Evolutionary conservation across 129 eudicot genomes (phyloP), one percentile per base, ranked within the genome.

Genomic region (Flaveria trinervia): DNA sequence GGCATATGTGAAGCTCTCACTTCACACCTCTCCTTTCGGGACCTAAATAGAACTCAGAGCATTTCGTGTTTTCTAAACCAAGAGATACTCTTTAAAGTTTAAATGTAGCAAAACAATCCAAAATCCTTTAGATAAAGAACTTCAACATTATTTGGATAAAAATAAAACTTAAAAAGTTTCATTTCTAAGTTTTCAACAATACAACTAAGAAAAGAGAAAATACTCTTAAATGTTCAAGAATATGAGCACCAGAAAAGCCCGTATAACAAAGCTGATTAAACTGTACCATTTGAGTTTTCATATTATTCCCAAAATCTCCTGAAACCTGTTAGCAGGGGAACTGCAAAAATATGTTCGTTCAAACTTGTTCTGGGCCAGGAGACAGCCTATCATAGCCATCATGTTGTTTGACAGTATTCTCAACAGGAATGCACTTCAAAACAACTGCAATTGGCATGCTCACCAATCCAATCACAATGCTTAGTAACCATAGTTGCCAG

Each of bases 371-470:
- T 5, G 72, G 79, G 36, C 85, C 82, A 43, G 50, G 44, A 0
- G 96, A 79, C 22, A 93, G 83, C 10, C 17, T 43, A 22, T 85
- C 91, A 67, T 93, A 90, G 9, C 86, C 98, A 62, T 86, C 91
- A 22, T 88, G 91, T 36, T 88, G 97, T 50, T 51, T 74, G 61
- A 67, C 30, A 2, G 20, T 49, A 16, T 50, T 70, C 54, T 75
- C 86, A 18, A 88, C 88, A 15, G 97, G 97, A 13, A 90, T 90
- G 86, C 88, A 93, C 88, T 93, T 93, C 78, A 90, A 68, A 71
- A 93, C 81, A 46, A 84, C 98, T 28, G 97, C 88, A 60, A 93
- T 55, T 2, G 87, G 90, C 88, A 93, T 70, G 86, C 95, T 81
- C 12, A 87, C 86, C 0, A 88, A 77, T 13, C 97, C 98, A 17